phyloP scores from a whole-genome alignment of 441 rosid species.

The Croton laevigatus region DNA sequence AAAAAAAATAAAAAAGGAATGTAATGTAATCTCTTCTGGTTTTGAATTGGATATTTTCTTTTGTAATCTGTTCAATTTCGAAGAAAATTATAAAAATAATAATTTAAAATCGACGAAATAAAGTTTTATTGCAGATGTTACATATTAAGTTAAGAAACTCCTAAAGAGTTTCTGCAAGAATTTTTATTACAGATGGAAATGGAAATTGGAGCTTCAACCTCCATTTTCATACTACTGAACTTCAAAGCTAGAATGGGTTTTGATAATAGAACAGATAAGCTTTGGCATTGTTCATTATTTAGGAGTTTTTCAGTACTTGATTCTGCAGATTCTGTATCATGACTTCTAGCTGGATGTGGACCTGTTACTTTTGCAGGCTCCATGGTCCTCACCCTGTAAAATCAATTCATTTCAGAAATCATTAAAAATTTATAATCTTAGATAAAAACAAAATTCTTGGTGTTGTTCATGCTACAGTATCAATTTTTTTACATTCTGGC shows the following conservation, averaged over 20 bases:
- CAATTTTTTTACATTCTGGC: too few relatives aligned
- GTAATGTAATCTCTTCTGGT: neutral
- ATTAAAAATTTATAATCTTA: neutral
- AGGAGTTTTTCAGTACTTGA: slow-evolving; percentile 13
- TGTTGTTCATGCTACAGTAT: too few relatives aligned
- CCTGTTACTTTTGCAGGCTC: slow-evolving; percentile 56
- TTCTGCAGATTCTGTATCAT: slow-evolving; percentile 24
- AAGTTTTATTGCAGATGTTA: neutral
- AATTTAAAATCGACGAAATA: neutral
- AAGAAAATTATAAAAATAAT: neutral
- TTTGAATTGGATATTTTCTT: neutral
- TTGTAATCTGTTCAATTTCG: neutral
- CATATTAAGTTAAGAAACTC: slow-evolving; percentile 25
- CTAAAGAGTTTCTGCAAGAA: slow-evolving; percentile 21
- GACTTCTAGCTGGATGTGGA: slow-evolving; percentile 23
- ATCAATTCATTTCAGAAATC: neutral
- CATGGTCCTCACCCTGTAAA: slow-evolving; percentile 62
- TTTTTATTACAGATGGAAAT: slow-evolving; percentile 30
- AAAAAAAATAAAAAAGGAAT: slow-evolving; percentile 22
- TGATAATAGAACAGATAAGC: slow-evolving; percentile 68
- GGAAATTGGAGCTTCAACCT: slow-evolving; percentile 74
- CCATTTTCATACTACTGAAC: slow-evolving; percentile 71
- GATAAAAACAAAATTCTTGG: too few relatives aligned
- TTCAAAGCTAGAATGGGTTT: slow-evolving; percentile 81
- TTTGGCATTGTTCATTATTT: slow-evolving; percentile 38